These are phyloP conservation scores for Pseudogymnoascus pannorum DNA, from an alignment of 2,329 filamentous ascomycete species.

Conservation along the genomic window DNA sequence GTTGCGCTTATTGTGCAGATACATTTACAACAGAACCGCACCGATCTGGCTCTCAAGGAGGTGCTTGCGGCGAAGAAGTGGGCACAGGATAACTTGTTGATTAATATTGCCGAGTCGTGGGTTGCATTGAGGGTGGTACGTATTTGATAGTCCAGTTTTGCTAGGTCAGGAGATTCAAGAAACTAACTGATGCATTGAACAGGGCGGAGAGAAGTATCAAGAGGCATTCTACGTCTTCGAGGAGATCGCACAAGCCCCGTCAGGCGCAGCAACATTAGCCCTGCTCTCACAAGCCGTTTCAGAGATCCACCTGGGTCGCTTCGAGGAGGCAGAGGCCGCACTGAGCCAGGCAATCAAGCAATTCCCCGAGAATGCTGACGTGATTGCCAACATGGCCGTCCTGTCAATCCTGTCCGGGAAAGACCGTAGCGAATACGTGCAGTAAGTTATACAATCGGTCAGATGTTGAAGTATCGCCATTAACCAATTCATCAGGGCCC, in stretches of 20 bases:
- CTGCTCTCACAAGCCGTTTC: constrained; percentile 84
- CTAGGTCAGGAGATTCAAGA: background rate
- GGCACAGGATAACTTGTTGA: constrained; percentile 89
- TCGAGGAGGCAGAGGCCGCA: constrained; percentile 83
- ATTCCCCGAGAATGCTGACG: constrained; percentile 62
- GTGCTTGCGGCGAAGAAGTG: constrained; percentile 79
- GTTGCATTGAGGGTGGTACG: constrained; percentile 77
- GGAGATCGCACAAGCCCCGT: constrained; percentile 82
- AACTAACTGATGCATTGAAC: constrained; percentile 23
- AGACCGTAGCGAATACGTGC: constrained; percentile 53
- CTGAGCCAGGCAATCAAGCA: constrained; percentile 72
- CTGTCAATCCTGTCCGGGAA: constrained; percentile 71
- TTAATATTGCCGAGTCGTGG: constrained; percentile 95
- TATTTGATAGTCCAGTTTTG: constrained; percentile 16
- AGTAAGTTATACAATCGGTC: constrained; percentile 41
- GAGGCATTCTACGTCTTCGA: constrained; percentile 97
- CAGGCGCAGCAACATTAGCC: constrained; percentile 66
- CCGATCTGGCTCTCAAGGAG: constrained; percentile 85
- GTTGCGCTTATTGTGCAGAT: constrained; percentile 89
- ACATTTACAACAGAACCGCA: constrained; percentile 82
- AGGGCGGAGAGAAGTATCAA: constrained; percentile 95
- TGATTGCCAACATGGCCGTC: constrained; percentile 77
- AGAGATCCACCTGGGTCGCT: constrained; percentile 81
- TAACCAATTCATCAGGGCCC: constrained; percentile 38
- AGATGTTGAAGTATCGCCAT: background rate